Evolutionary conservation across 306 rosid genomes (phyloP), one percentile per base, ranked within the genome.

Genomic region (Prosopis cineraria): DNA sequence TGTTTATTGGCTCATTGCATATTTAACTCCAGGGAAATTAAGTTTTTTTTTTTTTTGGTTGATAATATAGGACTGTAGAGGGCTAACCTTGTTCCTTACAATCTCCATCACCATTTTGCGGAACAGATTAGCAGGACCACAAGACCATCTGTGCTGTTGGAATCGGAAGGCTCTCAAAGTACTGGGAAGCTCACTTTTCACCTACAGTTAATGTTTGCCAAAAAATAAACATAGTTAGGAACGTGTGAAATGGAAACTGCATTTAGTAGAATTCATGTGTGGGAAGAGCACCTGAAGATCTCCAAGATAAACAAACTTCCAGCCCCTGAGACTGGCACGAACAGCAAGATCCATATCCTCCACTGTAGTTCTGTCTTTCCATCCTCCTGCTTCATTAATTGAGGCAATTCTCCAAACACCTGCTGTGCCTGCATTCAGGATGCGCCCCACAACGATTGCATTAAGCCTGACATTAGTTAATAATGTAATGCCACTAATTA

Each of bases 281-380:
- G 20, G 25, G 20, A 68, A 31, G 40, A 68, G 25, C 83, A 95
- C 99, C 91, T 93, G 97, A 7, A 96, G 98, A 68, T 96, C 98
- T 33, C 99, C 98, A 30, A 96, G 97, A 86, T 96, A 96, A 76
- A 96, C 63, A 74, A 96, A 96, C 78, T 93, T 96, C 99, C 99
- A 96, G 68, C 99, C 99, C 80, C 93, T 81, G 50, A 96, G 99
- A 90, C 99, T 88, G 36, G 97, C 93, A 14, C 99, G 96, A 39
- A 96, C 97, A 16, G 99, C 99, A 72, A 96, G 98, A 79, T 96
- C 99, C 99, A 96, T 96, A 60, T 96, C 99, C 81, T 96, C 99
- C 58, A 96, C 99, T 0, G 99, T 96, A 24, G 99, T 96, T 72
- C 99, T 85, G 79, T 96, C 99, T 78, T 96, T 96, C 99, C 99